Conservation (phyloP, 1,284 basidiomycete genomes). For the Fomitopsis palustris region DNA sequence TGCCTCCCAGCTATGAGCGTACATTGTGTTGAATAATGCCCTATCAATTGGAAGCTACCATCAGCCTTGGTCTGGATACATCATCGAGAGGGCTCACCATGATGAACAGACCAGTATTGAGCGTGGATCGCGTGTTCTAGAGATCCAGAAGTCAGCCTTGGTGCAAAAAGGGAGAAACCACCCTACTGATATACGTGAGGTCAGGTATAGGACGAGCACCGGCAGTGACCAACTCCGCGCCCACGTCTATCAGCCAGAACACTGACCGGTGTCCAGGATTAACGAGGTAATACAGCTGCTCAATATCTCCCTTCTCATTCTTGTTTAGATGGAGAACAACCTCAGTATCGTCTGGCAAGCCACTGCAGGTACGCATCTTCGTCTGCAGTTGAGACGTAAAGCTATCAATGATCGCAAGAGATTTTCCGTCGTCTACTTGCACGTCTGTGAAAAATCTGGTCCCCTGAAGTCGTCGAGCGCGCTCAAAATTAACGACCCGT, state of each 20-base stretch:
- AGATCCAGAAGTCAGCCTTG: neutral
- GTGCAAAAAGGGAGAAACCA: too few relatives aligned
- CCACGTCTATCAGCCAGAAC: slow-evolving; percentile 14
- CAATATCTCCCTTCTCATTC: slow-evolving; percentile 5
- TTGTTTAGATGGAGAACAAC: slow-evolving; percentile 8
- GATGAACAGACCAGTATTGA: neutral
- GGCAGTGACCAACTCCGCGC: neutral
- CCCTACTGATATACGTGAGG: slow-evolving; percentile 14
- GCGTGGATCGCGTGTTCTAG: slow-evolving; percentile 3
- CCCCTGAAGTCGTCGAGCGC: neutral
- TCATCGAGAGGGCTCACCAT: neutral
- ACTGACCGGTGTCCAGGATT: slow-evolving; percentile 10
- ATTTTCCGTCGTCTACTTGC: slow-evolving; percentile 6
- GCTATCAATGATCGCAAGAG: slow-evolving; percentile 2
- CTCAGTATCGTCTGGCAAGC: slow-evolving; percentile 9
- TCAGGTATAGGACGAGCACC: neutral
- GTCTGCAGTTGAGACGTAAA: neutral
- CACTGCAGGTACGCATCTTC: neutral
- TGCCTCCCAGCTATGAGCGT: neutral
- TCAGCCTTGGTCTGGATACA: neutral
- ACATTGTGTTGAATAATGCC: neutral
- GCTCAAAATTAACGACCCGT: neutral
- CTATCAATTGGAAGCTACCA: neutral
- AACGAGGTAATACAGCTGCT: slow-evolving; percentile 18
- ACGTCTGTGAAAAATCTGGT: slow-evolving; percentile 11